Conservation (phyloP, 495 filamentous ascomycete genomes). For the Trichoderma virens region DNA sequence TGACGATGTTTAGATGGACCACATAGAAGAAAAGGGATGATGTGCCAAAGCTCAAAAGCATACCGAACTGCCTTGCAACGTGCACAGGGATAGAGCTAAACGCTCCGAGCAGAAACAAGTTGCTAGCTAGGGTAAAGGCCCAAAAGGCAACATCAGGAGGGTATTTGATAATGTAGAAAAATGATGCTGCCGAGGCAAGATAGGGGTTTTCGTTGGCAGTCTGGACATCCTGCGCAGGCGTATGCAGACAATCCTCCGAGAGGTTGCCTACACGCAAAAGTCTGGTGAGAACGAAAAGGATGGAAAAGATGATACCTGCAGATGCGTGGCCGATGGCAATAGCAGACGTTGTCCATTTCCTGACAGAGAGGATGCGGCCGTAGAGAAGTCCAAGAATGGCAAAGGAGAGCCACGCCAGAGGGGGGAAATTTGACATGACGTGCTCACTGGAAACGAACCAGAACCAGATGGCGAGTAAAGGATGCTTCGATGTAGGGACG, state of each 20-base stretch:
- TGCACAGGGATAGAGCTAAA: constrained; percentile 19
- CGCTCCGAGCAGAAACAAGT: constrained; percentile 23
- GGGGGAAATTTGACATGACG: constrained; percentile 25
- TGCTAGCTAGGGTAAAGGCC: constrained; percentile 25
- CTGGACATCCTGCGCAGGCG: constrained; percentile 19
- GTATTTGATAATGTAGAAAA: constrained; percentile 32
- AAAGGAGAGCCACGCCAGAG: constrained; percentile 29
- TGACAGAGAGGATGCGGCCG: constrained; percentile 25
- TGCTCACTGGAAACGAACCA: constrained; percentile 12
- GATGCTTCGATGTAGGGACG: not conserved
- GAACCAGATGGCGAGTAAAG: constrained; percentile 23
- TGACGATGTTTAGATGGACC: constrained; percentile 19
- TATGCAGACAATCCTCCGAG: constrained; percentile 25
- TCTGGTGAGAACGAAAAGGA: constrained; percentile 21
- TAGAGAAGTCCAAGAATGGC: constrained; percentile 28
- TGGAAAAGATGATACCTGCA: constrained; percentile 15
- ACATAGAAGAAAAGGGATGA: constrained; percentile 31
- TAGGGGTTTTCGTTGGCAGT: constrained; percentile 20
- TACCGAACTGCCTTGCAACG: constrained; percentile 14
- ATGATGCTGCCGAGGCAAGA: constrained; percentile 21
- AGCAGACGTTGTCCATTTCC: constrained; percentile 17
- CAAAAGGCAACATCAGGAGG: constrained; percentile 29
- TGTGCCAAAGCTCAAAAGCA: constrained; percentile 25
- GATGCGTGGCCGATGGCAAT: constrained; percentile 19
- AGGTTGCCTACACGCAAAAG: constrained; percentile 26